phyloP scores from a whole-genome alignment of 768 basidiomycete species.

The Cystofilobasidium macerans region DNA sequence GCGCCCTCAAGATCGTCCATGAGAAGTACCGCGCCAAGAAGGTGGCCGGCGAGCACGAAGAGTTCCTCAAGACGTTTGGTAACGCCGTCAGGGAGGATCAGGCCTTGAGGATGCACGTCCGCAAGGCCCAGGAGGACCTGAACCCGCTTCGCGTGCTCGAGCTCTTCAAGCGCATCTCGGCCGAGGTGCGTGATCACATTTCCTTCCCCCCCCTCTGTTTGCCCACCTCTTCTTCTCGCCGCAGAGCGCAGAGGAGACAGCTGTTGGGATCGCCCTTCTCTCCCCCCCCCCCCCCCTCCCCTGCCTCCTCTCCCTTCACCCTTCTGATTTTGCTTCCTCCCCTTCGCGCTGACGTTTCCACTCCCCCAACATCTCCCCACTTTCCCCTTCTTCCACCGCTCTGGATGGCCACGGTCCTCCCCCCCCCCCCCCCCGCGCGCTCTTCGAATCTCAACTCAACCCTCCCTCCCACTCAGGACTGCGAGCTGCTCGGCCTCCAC shows the following conservation, averaged over 20 bases:
- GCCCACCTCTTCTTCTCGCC: neutral
- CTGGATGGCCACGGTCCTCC: no score
- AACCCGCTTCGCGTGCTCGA: constrained; percentile 89
- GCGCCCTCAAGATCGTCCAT: constrained; percentile 89
- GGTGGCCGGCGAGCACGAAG: constrained; percentile 67
- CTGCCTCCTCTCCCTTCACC: neutral
- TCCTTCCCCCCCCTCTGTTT: neutral
- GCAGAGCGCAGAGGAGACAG: neutral
- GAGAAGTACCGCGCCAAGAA: constrained; percentile 96
- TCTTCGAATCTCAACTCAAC: no score
- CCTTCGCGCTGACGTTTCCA: no score
- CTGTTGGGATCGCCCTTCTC: neutral
- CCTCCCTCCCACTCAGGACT: no score
- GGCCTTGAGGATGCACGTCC: constrained; percentile 46
- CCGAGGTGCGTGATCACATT: constrained; percentile 67
- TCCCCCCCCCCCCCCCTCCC: neutral
- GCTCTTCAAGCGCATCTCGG: constrained; percentile 80
- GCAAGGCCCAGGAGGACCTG: constrained; percentile 82
- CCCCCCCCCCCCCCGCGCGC: no score
- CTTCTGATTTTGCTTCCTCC: no score
- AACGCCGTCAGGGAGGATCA: constrained; percentile 47
- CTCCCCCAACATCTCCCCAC: neutral
- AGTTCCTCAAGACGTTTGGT: constrained; percentile 69
- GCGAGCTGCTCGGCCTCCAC: constrained; percentile 81
- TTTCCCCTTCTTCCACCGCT: neutral